A percentile compares a stretch with the other conserved stretches of the same genome.
Evolutionary conservation across 768 basidiomycete genomes (phyloP).

Genomic region (Tulasnella sp.): DNA sequence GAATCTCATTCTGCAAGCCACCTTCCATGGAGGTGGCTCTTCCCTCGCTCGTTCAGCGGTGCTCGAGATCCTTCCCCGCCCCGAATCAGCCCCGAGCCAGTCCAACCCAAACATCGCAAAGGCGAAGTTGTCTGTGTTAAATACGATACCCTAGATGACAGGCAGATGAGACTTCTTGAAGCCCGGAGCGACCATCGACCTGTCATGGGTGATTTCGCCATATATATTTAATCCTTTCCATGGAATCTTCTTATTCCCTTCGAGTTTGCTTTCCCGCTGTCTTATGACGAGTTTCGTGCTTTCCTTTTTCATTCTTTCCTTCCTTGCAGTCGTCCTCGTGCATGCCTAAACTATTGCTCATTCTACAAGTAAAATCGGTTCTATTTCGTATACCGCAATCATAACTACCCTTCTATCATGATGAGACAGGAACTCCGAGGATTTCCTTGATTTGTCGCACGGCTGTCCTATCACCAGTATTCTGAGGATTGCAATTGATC

Average conservation of each 20-base stretch:
- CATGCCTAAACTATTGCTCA: neutral
- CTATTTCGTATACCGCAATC: neutral
- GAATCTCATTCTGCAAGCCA: conserved; percentile 24
- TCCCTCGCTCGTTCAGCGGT: conserved; percentile 16
- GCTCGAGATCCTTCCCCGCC: conserved; percentile 23
- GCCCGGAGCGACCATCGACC: conserved; percentile 80
- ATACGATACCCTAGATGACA: conserved; percentile 69
- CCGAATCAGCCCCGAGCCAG: conserved; percentile 22
- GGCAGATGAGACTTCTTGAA: conserved; percentile 63
- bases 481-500: conserved; percentile 35
- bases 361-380: neutral
- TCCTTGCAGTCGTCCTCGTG: neutral
- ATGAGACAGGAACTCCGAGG: conserved; percentile 23
- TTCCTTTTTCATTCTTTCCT: neutral
- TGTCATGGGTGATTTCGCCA: conserved; percentile 69
- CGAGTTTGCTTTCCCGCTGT: neutral
- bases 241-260: conserved; percentile 3
- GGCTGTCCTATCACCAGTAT: conserved; percentile 56
- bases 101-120: conserved; percentile 32
- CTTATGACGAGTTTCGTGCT: neutral
- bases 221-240: conserved; percentile 45
- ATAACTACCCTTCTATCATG: neutral
- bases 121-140: conserved; percentile 67
- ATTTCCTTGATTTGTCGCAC: conserved; percentile 51
- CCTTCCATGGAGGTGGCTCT: conserved; percentile 24